Conservation (phyloP, 2,329 filamentous ascomycete species). For the Aspergillus sp. region DNA sequence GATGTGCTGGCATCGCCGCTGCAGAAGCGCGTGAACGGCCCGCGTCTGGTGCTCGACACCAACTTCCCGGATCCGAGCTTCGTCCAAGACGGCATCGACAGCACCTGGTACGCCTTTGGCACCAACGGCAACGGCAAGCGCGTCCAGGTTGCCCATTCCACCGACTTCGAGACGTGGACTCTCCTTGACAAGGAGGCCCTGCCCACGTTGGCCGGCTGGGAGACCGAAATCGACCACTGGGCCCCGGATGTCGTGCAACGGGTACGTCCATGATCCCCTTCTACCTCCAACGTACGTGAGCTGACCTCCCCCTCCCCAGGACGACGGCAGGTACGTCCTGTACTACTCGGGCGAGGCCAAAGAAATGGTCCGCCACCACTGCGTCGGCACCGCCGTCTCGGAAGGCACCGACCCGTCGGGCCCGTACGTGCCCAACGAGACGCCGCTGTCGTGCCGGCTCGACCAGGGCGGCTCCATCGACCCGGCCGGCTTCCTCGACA, state of each 20-base stretch:
- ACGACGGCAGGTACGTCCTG: slow-evolving; percentile 55
- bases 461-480: slow-evolving; percentile 62
- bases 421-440: slow-evolving; percentile 50
- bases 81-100: slow-evolving; percentile 42
- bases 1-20: slow-evolving; percentile 19
- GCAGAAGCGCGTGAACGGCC: slow-evolving; percentile 14
- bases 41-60: slow-evolving; percentile 29
- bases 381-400: slow-evolving; percentile 57
- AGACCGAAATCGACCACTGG: slow-evolving; percentile 55
- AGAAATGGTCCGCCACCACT: slow-evolving; percentile 47
- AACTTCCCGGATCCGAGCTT: slow-evolving; percentile 47
- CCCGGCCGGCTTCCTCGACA: slow-evolving; percentile 57
- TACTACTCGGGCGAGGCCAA: slow-evolving; percentile 56
- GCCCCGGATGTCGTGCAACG: slow-evolving; percentile 59
- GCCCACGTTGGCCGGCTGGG: slow-evolving; percentile 54
- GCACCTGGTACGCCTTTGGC: slow-evolving; percentile 58
- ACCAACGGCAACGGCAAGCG: slow-evolving; percentile 51
- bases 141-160: slow-evolving; percentile 54
- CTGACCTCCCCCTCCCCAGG: slow-evolving; percentile 22
- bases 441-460: slow-evolving; percentile 54
- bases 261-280: slow-evolving; percentile 21
- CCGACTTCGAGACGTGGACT: slow-evolving; percentile 49
- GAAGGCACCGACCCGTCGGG: slow-evolving; percentile 42
- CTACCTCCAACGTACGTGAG: not conserved
- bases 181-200: slow-evolving; percentile 54